Percentiles rank a stretch among this genome's conserved stretches.
Conservation (phyloP, 306 rosid species). For the Quercus parvula region DNA sequence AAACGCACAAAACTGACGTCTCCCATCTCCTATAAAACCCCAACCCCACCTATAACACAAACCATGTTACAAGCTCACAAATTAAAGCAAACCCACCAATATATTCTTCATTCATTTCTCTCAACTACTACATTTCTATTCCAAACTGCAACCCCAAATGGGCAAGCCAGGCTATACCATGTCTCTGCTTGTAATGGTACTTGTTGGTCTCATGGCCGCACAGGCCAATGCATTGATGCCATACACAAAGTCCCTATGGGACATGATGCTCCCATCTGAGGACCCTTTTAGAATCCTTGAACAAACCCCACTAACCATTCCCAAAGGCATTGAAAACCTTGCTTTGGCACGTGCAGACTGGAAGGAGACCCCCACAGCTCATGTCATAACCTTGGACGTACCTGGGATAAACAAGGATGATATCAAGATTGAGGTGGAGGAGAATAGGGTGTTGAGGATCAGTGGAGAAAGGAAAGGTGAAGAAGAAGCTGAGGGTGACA, state of each 20-base stretch:
- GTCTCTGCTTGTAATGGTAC: not conserved
- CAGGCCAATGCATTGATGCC: constrained; percentile 27
- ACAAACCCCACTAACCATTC: constrained; percentile 27
- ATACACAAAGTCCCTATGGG: constrained; percentile 34
- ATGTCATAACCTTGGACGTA: constrained; percentile 30
- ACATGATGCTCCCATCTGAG: constrained; percentile 29
- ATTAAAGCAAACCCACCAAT: not conserved
- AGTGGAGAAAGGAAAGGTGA: constrained; percentile 34
- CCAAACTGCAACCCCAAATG: not conserved
- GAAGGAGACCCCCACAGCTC: constrained; percentile 33
- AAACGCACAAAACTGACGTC: not conserved
- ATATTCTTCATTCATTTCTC: not conserved
- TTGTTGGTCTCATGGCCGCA: not conserved
- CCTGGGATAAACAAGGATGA: constrained; percentile 43
- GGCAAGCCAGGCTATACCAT: not conserved
- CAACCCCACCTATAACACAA: not conserved
- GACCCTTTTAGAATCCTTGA: constrained; percentile 49
- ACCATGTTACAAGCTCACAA: not conserved
- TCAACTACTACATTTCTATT: not conserved
- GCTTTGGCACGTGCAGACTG: constrained; percentile 50
- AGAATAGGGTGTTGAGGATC: constrained; percentile 41
- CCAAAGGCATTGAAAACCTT: constrained; percentile 12
- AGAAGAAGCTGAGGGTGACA: constrained; percentile 25
- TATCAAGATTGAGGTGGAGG: constrained; percentile 39
- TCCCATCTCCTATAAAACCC: not conserved